phyloP scores from a whole-genome alignment of 495 filamentous ascomycete genomes.

The Jackrogersella minutella region DNA sequence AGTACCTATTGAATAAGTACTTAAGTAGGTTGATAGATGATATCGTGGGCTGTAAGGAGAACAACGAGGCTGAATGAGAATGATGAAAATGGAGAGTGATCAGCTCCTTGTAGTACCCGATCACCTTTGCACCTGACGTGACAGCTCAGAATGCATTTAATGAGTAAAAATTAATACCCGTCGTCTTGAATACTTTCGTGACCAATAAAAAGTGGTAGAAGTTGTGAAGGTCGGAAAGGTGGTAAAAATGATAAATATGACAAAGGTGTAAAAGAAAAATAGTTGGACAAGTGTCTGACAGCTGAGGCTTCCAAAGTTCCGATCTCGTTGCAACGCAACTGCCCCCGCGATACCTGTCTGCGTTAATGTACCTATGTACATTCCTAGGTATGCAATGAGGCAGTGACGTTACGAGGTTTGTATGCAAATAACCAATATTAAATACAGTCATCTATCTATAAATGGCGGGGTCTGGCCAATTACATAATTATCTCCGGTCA shows the following conservation, averaged over 20 bases:
- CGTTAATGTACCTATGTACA: neutral
- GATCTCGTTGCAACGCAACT: constrained; percentile 5
- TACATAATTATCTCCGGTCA: constrained; percentile 6
- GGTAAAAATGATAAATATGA: neutral
- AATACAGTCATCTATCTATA: no score
- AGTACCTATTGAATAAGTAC: neutral
- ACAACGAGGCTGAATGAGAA: constrained; percentile 2
- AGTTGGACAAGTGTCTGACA: neutral
- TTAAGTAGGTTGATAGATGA: neutral
- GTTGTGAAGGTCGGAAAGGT: neutral
- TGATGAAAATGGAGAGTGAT: neutral
- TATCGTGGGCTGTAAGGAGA: neutral
- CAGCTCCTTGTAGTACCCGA: constrained; percentile 11
- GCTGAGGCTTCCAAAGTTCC: neutral
- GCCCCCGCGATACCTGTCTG: neutral
- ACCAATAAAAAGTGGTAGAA: neutral
- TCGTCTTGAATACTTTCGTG: neutral
- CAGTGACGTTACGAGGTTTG: no score
- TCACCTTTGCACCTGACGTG: constrained; percentile 5
- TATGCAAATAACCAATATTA: neutral
- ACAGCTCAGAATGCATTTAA: constrained; percentile 27
- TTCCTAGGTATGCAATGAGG: neutral
- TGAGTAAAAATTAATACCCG: no score
- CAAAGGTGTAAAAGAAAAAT: neutral
- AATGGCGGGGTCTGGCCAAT: neutral